Percentiles rank a stretch among this genome's conserved stretches.
These are phyloP conservation scores for Epithemia pelagica DNA, from an alignment of 108 stramenopile genomes.

Conservation along the genomic window DNA sequence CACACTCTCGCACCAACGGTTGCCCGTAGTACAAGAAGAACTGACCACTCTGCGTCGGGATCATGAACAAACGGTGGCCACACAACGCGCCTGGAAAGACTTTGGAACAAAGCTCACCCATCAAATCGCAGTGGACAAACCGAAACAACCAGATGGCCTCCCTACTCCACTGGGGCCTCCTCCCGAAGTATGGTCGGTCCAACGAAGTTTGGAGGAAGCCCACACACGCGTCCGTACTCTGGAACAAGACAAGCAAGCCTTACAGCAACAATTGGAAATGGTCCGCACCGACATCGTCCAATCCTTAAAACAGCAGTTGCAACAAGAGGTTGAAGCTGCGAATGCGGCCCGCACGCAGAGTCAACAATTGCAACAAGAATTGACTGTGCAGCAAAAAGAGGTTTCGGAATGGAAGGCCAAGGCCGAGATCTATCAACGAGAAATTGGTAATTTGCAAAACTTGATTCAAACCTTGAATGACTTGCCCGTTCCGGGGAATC, in stretches of 20 bases:
- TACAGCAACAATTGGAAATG: background rate
- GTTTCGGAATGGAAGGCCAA: slow-evolving; percentile 40
- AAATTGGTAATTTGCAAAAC: slow-evolving; percentile 49
- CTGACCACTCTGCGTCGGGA: slow-evolving; percentile 6
- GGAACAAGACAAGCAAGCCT: background rate
- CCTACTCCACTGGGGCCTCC: too few relatives aligned
- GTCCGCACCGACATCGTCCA: background rate
- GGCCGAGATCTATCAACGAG: slow-evolving; percentile 62
- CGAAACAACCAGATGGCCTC: too few relatives aligned
- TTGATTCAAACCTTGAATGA: slow-evolving; percentile 62
- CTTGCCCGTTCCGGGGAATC: slow-evolving; percentile 21
- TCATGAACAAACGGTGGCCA: slow-evolving; percentile 29
- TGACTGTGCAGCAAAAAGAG: slow-evolving; percentile 6
- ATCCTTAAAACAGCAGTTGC: background rate
- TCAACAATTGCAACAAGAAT: slow-evolving; percentile 9
- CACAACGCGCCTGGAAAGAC: slow-evolving; percentile 38
- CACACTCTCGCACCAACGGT: slow-evolving; percentile 23
- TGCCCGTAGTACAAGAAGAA: slow-evolving; percentile 42
- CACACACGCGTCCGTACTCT: background rate
- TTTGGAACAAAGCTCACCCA: slow-evolving; percentile 18
- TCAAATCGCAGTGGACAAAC: background rate
- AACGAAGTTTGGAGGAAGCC: slow-evolving; percentile 1
- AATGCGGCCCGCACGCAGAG: slow-evolving; percentile 10
- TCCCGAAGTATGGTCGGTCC: slow-evolving; percentile 8
- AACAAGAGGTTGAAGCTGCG: background rate